These are phyloP conservation scores for Saxispiralis lemnorum DNA, from an alignment of 495 filamentous ascomycete genomes.

Conservation along the genomic window DNA sequence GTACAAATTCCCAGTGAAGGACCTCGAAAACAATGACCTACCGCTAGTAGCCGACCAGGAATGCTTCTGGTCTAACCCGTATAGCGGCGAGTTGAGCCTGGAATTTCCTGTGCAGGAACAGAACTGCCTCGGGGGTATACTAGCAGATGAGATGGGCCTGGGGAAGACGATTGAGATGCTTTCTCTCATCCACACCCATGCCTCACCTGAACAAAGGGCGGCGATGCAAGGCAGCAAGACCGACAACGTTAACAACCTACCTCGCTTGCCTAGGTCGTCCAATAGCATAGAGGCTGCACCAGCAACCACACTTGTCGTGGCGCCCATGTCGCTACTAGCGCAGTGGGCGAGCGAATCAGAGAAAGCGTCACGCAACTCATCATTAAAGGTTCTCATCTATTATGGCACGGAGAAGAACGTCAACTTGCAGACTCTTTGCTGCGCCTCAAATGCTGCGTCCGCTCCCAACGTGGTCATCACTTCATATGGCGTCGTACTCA, in stretches of 20 bases:
- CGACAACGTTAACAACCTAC: constrained; percentile 36
- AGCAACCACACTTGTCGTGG: constrained; percentile 83
- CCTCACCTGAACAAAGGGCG: constrained; percentile 28
- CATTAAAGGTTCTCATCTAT: constrained; percentile 70
- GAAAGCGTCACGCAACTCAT: constrained; percentile 66
- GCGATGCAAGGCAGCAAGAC: constrained; percentile 7
- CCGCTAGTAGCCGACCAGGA: constrained; percentile 43
- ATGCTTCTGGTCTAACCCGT: constrained; percentile 86
- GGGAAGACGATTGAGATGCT: constrained; percentile 98
- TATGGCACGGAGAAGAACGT: constrained; percentile 70
- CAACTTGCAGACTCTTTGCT: constrained; percentile 62
- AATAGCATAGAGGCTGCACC: constrained; percentile 47
- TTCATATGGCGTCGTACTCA: constrained; percentile 83
- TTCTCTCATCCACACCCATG: constrained; percentile 73
- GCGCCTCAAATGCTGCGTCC: constrained; percentile 47
- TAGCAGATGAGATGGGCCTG: constrained; percentile 67
- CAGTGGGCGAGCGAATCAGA: constrained; percentile 94
- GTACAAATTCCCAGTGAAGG: constrained; percentile 74
- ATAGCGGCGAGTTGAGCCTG: constrained; percentile 85
- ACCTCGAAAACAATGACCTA: constrained; percentile 64
- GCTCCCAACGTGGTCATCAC: constrained; percentile 86
- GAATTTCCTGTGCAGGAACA: constrained; percentile 87
- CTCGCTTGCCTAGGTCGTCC: constrained; percentile 38
- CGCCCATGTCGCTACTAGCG: constrained; percentile 80
- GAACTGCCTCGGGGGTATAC: constrained; percentile 79